A percentile compares a stretch with the other conserved stretches of the same genome.
phyloP scores from a whole-genome alignment of 495 filamentous ascomycete genomes.

The Talaromyces adpressus region DNA sequence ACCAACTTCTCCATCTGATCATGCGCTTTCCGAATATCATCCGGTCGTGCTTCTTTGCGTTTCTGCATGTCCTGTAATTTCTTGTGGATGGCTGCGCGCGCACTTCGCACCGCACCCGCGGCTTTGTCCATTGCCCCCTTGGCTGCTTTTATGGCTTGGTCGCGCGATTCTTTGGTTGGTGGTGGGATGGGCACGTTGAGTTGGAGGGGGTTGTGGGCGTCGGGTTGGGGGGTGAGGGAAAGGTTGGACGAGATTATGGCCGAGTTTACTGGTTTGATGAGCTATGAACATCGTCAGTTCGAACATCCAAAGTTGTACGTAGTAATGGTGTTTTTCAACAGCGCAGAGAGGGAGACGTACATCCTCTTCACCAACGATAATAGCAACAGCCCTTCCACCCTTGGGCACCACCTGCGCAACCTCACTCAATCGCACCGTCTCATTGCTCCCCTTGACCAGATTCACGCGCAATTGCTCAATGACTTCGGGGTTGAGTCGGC shows the following conservation, averaged over 20 bases:
- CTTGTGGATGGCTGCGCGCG: constrained; percentile 53
- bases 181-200: constrained; percentile 66
- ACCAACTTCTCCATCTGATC: constrained; percentile 69
- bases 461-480: constrained; percentile 60
- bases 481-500: constrained; percentile 59
- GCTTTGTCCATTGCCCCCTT: constrained; percentile 57
- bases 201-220: constrained; percentile 60
- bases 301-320: neutral
- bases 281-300: constrained; percentile 19
- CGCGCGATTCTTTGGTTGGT: constrained; percentile 55
- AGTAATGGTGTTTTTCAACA: no score
- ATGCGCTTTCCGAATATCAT: constrained; percentile 60
- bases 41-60: constrained; percentile 49
- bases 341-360: constrained; percentile 31
- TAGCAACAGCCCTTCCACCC: constrained; percentile 56
- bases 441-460: constrained; percentile 44
- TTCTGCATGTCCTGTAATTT: constrained; percentile 54
- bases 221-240: constrained; percentile 67
- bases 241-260: constrained; percentile 61
- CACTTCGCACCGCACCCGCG: constrained; percentile 44
- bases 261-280: constrained; percentile 64
- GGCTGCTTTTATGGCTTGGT: constrained; percentile 45
- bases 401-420: constrained; percentile 71
- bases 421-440: constrained; percentile 51
- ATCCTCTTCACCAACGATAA: constrained; percentile 58